Percentiles rank a stretch among this genome's conserved stretches.
These are phyloP conservation scores for Eragrostis nindensis DNA, from an alignment of 176 grass and related monocot genomes.

Conservation along the genomic window DNA sequence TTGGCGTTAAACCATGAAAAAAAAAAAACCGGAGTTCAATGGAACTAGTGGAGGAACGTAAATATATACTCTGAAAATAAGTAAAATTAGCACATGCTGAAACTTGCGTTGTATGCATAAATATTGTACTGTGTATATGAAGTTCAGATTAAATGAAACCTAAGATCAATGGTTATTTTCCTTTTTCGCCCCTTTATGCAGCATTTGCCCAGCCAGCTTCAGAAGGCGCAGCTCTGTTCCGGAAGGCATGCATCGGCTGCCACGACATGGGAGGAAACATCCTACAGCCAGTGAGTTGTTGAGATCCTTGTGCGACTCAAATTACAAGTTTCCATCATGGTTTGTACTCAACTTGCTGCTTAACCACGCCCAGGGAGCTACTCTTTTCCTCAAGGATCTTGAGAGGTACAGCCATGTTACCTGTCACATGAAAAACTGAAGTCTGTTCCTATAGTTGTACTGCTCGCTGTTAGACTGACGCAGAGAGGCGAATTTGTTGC, in stretches of 20 bases:
- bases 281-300: conserved; percentile 71
- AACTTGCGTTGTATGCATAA: too few species aligned
- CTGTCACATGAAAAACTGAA: not conserved
- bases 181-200: conserved; percentile 12
- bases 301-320: conserved; percentile 7
- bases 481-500: conserved; percentile 25
- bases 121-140: too few species aligned
- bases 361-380: conserved; percentile 63
- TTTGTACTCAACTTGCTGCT: conserved; percentile 24
- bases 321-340: conserved; percentile 1
- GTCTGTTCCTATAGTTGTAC: not conserved
- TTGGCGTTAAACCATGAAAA: not conserved
- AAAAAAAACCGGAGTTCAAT: not conserved
- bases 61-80: not conserved
- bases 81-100: not conserved
- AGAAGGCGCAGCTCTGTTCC: conserved; percentile 66
- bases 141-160: too few species aligned
- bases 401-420: conserved; percentile 58
- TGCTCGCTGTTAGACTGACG: conserved; percentile 14
- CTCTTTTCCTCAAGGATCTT: conserved; percentile 87
- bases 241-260: conserved; percentile 88
- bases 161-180: not conserved
- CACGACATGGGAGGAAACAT: conserved; percentile 97
- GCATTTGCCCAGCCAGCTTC: conserved; percentile 59
- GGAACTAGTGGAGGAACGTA: not conserved